Conservation (phyloP, 2,329 filamentous ascomycete species). For the Dothistroma pini region DNA sequence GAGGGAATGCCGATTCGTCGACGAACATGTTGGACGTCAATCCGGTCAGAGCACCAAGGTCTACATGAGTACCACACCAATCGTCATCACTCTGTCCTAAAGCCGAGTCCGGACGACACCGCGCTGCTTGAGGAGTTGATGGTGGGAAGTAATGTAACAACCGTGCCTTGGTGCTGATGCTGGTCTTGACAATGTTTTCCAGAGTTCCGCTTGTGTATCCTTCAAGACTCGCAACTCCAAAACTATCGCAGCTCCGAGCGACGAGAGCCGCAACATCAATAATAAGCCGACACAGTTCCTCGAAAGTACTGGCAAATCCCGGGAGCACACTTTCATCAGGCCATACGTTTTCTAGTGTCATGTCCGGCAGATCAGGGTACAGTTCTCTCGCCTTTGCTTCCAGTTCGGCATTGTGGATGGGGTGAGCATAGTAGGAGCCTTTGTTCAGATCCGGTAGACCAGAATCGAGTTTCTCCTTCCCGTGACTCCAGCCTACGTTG, state of each 20-base stretch:
- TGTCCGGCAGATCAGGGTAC: conserved; percentile 75
- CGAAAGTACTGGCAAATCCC: conserved; percentile 69
- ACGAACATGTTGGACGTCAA: conserved; percentile 96
- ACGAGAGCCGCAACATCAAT: conserved; percentile 89
- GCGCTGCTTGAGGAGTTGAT: conserved; percentile 16
- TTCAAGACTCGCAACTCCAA: conserved; percentile 72
- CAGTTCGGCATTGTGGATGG: conserved; percentile 55
- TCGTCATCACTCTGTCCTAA: conserved; percentile 61
- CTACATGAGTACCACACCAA: conserved; percentile 89
- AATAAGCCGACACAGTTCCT: conserved; percentile 74
- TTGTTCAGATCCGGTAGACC: conserved; percentile 76
- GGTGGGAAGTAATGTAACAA: conserved; percentile 87
- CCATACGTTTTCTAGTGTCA: conserved; percentile 89
- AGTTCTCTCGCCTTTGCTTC: conserved; percentile 53
- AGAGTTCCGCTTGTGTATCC: conserved; percentile 76
- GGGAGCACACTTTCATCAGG: conserved; percentile 65
- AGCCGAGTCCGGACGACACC: not conserved
- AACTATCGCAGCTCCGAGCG: conserved; percentile 83
- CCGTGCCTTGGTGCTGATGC: conserved; percentile 84
- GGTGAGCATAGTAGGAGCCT: conserved; percentile 78
- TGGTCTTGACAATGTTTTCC: conserved; percentile 80
- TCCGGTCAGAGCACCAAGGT: conserved; percentile 91
- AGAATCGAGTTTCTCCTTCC: conserved; percentile 75
- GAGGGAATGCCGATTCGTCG: conserved; percentile 59
- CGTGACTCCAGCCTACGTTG: conserved; percentile 71